Base-by-base conservation (phyloP, 768 basidiomycete species). In the Pulveroboletus frians region DNA sequence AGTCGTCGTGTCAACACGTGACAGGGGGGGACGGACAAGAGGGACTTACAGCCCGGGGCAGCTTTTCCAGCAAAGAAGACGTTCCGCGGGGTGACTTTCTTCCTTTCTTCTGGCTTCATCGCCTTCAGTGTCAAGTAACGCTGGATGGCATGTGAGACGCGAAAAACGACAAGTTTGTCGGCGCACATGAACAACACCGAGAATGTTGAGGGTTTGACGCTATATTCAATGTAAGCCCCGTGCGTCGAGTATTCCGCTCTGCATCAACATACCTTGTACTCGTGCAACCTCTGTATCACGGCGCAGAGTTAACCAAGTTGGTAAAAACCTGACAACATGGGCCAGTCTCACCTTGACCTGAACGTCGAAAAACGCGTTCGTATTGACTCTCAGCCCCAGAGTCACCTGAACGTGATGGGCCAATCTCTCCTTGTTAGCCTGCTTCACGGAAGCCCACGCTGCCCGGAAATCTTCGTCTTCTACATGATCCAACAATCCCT, bases 51-150 rank as follows among this genome's bases (percentile, higher is more conserved):
- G 50, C 84, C 94, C 34, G 95, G 95, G 0, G 95, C 95, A 46
- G 95, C 93, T 67, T 97, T 97, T 54, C 96, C 95, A 29, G 92
- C 95, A 55, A 99, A 98, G 76, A 99, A 88, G n/a, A 92, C 86
- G 17, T 92, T 92, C 45, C 83, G 80, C n/a, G 83, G 87, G 57
- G 79, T 83, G 55, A 86, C 79, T 65, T 88, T 88, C 74, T 87
- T 86, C 61, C 88, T 80, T 65, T 96, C 83, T 26, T 69, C 84
- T 0, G 88, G 78, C 2, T 76, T 74, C 83, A 95, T 81, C 29
- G 67, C 75, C 73, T 97, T 97, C 68, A 96, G 67, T 9, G 69
- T 71, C 43, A 93, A 72, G 70, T 95, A 96, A 41, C 91, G 79
- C 84, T 92, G 64, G 39, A 55, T 37, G 37, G n/a, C 13, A 43